Evolutionary conservation across 2,329 filamentous ascomycete species (phyloP).

Genomic region (Chaetomiaceae sp.): DNA sequence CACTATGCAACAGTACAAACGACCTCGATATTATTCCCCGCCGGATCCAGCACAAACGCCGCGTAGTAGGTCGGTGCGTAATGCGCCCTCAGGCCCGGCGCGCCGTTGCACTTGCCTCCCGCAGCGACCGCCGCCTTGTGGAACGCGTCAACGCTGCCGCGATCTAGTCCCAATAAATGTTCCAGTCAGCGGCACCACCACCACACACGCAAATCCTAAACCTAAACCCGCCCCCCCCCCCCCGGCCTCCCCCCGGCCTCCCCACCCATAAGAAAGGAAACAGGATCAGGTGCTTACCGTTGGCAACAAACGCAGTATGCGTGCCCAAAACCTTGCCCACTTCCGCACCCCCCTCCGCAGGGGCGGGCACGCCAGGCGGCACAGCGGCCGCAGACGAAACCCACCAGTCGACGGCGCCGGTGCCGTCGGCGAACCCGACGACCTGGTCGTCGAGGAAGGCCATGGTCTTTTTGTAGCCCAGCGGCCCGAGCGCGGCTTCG

Average conservation of each 20-base stretch:
- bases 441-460: slow-evolving; percentile 28
- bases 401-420: slow-evolving; percentile 33
- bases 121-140: slow-evolving; percentile 40
- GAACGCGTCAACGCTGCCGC: slow-evolving; percentile 41
- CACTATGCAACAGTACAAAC: neutral
- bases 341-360: slow-evolving; percentile 8
- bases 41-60: slow-evolving; percentile 47
- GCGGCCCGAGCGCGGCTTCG: slow-evolving; percentile 33
- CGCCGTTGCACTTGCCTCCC: slow-evolving; percentile 46
- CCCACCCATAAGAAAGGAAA: neutral
- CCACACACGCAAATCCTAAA: too few relatives aligned
- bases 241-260: too few relatives aligned
- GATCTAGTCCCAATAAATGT: too few relatives aligned
- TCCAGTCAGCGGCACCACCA: too few relatives aligned
- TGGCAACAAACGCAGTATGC: slow-evolving; percentile 33
- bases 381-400: slow-evolving; percentile 10
- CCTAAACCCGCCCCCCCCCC: too few relatives aligned
- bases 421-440: slow-evolving; percentile 29
- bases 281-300: slow-evolving; percentile 25
- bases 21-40: slow-evolving; percentile 50
- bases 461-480: slow-evolving; percentile 34
- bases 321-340: slow-evolving; percentile 11
- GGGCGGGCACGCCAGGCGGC: neutral
- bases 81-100: slow-evolving; percentile 41
- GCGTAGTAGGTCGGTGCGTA: slow-evolving; percentile 47